Evolutionary conservation across 2,329 filamentous ascomycete genomes (phyloP).

Genomic region (Elsinoe necatrix): DNA sequence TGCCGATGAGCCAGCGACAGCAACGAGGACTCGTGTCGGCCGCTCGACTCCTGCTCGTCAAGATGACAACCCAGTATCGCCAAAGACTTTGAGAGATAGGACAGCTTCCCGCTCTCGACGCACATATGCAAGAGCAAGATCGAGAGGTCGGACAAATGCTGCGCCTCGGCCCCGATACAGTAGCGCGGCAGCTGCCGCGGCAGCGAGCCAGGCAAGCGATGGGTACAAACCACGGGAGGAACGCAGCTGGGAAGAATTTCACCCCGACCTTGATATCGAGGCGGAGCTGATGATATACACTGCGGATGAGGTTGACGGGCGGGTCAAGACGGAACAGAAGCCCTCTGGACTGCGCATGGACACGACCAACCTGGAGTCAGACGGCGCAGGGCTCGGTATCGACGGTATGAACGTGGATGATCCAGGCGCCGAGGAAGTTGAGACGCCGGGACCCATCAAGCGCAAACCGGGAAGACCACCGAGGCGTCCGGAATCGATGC

Average conservation of each 20-base stretch:
- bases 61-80: slow-evolving; percentile 16
- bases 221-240: slow-evolving; percentile 97
- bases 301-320: slow-evolving; percentile 77
- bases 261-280: slow-evolving; percentile 89
- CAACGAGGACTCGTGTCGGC: slow-evolving; percentile 18
- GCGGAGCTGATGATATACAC: slow-evolving; percentile 67
- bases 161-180: slow-evolving; percentile 61
- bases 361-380: slow-evolving; percentile 8
- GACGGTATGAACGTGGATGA: slow-evolving; percentile 6
- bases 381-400: slow-evolving; percentile 4
- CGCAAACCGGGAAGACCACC: slow-evolving; percentile 57
- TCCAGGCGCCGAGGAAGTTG: slow-evolving; percentile 16
- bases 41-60: slow-evolving; percentile 23
- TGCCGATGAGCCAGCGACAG: slow-evolving; percentile 17
- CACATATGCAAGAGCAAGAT: slow-evolving; percentile 43
- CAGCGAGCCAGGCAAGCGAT: slow-evolving; percentile 80
- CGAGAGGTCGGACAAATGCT: slow-evolving; percentile 47
- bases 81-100: slow-evolving; percentile 8
- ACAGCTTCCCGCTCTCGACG: slow-evolving; percentile 26
- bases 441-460: slow-evolving; percentile 38
- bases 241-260: slow-evolving; percentile 94
- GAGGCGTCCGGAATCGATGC: slow-evolving; percentile 53
- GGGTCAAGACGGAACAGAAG: slow-evolving; percentile 29
- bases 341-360: slow-evolving; percentile 12
- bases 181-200: slow-evolving; percentile 79